Evolutionary conservation across 192 early-diverging fungal genomes (phyloP), one percentile per base, ranked within the genome.

Genomic region (Podila clonocystis): DNA sequence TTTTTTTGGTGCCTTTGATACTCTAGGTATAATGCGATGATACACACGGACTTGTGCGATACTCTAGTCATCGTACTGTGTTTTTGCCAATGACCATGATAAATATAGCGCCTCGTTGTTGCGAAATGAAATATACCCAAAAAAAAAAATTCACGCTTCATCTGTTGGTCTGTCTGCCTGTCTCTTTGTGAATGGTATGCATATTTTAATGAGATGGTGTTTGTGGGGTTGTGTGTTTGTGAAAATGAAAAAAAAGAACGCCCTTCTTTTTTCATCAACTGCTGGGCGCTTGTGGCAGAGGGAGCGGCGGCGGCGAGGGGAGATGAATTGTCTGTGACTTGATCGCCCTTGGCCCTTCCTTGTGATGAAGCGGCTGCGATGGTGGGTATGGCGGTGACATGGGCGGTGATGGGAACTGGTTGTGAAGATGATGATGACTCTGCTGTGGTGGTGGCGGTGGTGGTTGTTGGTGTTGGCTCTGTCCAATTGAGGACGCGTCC

Each of bases 381-480:
- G 52, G 20, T 55, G 20, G 52, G 6, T 7, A 26, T 24, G 52
- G 52, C n/a, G 20, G 52, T 55, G 52, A 26, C 20, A 55, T 55
- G 52, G 52, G 52, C 24, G 52, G 52, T n/a, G 24, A 55, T 22
- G 52, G 52, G n/a, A 55, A 55, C 15, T 45, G 41, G 41, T 45
- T 13, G 13, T 24, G 52, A 55, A 9, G 52, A 26, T 26, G 24
- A 55, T 55, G n/a, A 24, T 55, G 52, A 17, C 52, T 9, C 20
- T 55, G 52, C 5, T 24, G 52, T 55, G 17, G n/a, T 55, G 52
- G 52, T 26, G 52, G 13, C 17, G 60, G 11, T 45, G 13, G 30
- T 33, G 63, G 29, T 36, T 36, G 31, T 22, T 67, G 52, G 34
- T 67, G 50, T 61, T 20, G 41, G 59, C 34, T 70, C 29, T 33